Conservation (phyloP, 352 stramenopile species). For the Phytopythium oedochilum region DNA sequence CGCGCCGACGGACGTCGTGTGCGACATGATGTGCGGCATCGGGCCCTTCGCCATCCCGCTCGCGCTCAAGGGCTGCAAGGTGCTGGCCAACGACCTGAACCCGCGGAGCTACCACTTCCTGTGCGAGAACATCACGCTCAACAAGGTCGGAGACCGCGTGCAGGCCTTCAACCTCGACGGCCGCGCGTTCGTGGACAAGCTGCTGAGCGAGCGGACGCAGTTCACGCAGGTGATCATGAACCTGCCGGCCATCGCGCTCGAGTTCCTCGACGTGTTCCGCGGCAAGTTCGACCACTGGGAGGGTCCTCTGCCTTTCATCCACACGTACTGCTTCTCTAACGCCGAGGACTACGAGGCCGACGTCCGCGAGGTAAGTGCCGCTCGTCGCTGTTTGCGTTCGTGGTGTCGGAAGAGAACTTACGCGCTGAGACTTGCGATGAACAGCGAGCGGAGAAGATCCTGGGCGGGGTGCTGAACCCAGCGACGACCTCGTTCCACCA, state of each 20-base stretch:
- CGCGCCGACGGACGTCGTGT: slow-evolving; percentile 69
- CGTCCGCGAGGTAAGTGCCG: slow-evolving; percentile 48
- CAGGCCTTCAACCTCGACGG: slow-evolving; percentile 91
- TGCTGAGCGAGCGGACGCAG: slow-evolving; percentile 62
- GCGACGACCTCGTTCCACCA: slow-evolving; percentile 65
- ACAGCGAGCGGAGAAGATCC: slow-evolving; percentile 61
- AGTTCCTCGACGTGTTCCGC: slow-evolving; percentile 90
- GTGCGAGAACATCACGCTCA: slow-evolving; percentile 86
- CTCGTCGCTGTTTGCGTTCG: neutral
- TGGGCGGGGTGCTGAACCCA: slow-evolving; percentile 55
- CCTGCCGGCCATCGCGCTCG: slow-evolving; percentile 90
- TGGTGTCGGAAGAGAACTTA: slow-evolving; percentile 6
- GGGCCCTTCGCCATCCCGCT: slow-evolving; percentile 95
- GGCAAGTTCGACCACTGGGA: slow-evolving; percentile 65
- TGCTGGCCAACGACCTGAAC: slow-evolving; percentile 95
- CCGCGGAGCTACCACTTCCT: slow-evolving; percentile 90
- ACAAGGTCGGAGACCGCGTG: slow-evolving; percentile 86
- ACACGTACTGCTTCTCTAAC: slow-evolving; percentile 96
- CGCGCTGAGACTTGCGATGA: slow-evolving; percentile 7
- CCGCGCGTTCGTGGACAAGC: slow-evolving; percentile 85
- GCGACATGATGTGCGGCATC: slow-evolving; percentile 96
- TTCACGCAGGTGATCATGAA: slow-evolving; percentile 96
- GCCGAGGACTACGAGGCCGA: slow-evolving; percentile 65
- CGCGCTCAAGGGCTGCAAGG: slow-evolving; percentile 73
- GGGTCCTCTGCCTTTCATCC: slow-evolving; percentile 78